Evolutionary conservation across 352 stramenopile genomes (phyloP).

Genomic region (Globisporangium cederbergense): DNA sequence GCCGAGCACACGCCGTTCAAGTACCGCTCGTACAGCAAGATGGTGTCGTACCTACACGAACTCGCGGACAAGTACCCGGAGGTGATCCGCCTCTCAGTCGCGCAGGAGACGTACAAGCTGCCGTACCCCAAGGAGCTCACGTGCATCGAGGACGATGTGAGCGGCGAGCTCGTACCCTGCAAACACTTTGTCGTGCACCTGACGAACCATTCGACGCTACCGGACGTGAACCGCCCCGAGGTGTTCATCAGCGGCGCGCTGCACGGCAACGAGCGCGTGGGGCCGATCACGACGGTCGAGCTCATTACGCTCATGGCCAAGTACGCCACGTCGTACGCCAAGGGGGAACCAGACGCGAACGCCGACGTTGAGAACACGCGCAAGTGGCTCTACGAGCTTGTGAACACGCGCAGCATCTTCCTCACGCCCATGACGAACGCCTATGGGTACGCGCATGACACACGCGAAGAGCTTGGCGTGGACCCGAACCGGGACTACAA

Average conservation of each 20-base stretch:
- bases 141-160: constrained; percentile 52
- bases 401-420: constrained; percentile 84
- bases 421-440: constrained; percentile 94
- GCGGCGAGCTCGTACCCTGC: constrained; percentile 37
- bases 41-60: constrained; percentile 53
- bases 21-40: constrained; percentile 77
- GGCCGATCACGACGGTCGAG: constrained; percentile 89
- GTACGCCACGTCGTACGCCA: constrained; percentile 40
- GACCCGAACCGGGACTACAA: constrained; percentile 99
- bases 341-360: constrained; percentile 10
- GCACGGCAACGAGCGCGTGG: constrained; percentile 96
- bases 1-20: constrained; percentile 27
- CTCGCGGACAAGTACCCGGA: constrained; percentile 77
- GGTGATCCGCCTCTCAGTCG: constrained; percentile 73
- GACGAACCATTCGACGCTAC: constrained; percentile 84
- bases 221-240: constrained; percentile 82
- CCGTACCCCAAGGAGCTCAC: constrained; percentile 64
- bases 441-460: constrained; percentile 87
- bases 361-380: constrained; percentile 38
- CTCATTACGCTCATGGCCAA: constrained; percentile 85
- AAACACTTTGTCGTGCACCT: constrained; percentile 86
- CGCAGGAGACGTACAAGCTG: constrained; percentile 80
- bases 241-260: constrained; percentile 96
- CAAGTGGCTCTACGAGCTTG: constrained; percentile 70
- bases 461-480: constrained; percentile 80